These are phyloP conservation scores for Cyberlindnera amylophila DNA, from an alignment of 805 yeast species.

Conservation along the genomic window DNA sequence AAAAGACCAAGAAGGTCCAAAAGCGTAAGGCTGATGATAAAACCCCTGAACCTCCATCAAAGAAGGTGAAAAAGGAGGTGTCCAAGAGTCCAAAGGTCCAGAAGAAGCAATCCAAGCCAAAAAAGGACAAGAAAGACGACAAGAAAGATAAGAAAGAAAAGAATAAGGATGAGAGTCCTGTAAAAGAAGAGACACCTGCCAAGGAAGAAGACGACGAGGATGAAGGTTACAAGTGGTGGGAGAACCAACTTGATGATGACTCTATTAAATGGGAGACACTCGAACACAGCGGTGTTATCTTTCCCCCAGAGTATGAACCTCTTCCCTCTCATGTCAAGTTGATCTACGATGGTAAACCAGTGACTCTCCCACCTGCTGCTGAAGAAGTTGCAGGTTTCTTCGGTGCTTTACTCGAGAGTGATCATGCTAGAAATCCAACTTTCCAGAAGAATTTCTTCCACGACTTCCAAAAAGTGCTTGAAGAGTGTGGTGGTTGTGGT, in stretches of 20 bases:
- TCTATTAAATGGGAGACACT: constrained; percentile 81
- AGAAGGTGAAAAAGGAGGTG: constrained; percentile 11
- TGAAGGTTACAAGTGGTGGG: constrained; percentile 82
- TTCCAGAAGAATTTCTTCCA: constrained; percentile 84
- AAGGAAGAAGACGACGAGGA: constrained; percentile 50
- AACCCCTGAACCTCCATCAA: constrained; percentile 2
- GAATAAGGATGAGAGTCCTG: constrained; percentile 4
- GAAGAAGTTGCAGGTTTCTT: constrained; percentile 97
- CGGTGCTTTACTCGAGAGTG: constrained; percentile 84
- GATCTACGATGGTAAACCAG: constrained; percentile 72
- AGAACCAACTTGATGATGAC: constrained; percentile 63
- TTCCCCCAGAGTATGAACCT: constrained; percentile 90
- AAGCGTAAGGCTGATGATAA: constrained; percentile 8
- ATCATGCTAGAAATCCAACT: constrained; percentile 82
- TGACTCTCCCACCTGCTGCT: constrained; percentile 70
- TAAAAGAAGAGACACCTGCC: constrained; percentile 27
- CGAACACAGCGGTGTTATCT: constrained; percentile 86
- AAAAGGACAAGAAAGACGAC: constrained; percentile 12
- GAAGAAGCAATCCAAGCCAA: constrained; percentile 10
- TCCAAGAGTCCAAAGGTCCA: constrained; percentile 14
- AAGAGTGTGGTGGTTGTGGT: constrained; percentile 65
- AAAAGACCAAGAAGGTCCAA: constrained; percentile 1
- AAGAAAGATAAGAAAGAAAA: constrained; percentile 14
- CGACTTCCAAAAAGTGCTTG: constrained; percentile 68
- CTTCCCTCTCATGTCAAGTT: constrained; percentile 74